Evolutionary conservation across 2,329 filamentous ascomycete species (phyloP).

Genomic region (Fusarium miscanthi): DNA sequence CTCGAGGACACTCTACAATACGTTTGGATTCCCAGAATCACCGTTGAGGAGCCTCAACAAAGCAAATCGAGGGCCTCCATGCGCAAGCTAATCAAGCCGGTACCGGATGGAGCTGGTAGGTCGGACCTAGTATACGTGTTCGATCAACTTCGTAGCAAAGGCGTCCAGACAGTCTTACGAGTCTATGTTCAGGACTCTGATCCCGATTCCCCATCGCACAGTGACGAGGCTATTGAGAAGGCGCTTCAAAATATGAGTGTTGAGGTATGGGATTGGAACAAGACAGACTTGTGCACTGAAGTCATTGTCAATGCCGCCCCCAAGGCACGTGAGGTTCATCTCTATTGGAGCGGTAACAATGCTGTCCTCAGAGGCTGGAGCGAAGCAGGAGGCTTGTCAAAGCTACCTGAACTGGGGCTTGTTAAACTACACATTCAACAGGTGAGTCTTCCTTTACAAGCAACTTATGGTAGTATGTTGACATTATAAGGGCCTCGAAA

Average conservation of each 20-base stretch:
- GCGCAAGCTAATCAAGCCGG: background rate
- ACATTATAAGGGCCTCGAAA: background rate
- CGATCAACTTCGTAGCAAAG: background rate
- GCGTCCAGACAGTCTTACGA: background rate
- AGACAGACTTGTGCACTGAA: conserved; percentile 15
- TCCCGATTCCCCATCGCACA: background rate
- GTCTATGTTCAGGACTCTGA: conserved; percentile 4
- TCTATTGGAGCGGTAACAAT: conserved; percentile 19
- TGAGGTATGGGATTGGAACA: conserved; percentile 21
- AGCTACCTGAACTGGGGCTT: background rate
- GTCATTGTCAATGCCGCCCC: background rate
- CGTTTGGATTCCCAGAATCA: conserved; percentile 4
- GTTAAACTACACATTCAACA: conserved; percentile 1
- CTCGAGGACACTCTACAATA: conserved; percentile 17
- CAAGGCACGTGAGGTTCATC: background rate
- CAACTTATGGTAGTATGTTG: fast-evolving
- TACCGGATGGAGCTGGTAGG: background rate
- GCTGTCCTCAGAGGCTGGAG: conserved; percentile 16
- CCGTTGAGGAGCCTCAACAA: background rate
- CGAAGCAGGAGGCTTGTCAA: background rate
- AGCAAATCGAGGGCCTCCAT: no score
- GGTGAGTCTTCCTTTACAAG: background rate
- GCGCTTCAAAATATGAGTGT: background rate
- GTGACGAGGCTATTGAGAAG: conserved; percentile 18
- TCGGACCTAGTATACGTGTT: conserved; percentile 1